Evolutionary conservation across 192 early-diverging fungal species (phyloP).

Genomic region (Mortierella claussenii): DNA sequence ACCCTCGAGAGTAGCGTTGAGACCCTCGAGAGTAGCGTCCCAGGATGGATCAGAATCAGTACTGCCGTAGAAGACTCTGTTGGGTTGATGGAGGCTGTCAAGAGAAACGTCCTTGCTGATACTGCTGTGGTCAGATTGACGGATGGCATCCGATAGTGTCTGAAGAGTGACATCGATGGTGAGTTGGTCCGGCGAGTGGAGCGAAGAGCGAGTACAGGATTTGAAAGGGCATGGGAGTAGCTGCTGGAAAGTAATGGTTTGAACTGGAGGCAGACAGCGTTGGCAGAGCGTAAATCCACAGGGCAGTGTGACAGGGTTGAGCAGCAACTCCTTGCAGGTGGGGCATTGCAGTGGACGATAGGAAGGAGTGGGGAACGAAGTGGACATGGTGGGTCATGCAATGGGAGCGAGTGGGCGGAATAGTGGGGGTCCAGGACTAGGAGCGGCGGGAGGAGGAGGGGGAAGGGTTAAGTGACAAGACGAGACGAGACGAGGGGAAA

Average conservation of each 20-base stretch:
- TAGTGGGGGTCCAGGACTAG: no score
- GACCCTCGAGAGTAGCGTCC: slow-evolving; percentile 33
- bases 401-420: no score
- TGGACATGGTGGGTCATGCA: no score
- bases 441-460: slow-evolving; percentile 8
- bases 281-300: slow-evolving; percentile 59
- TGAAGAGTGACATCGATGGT: slow-evolving; percentile 52
- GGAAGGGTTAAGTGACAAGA: background rate
- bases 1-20: slow-evolving; percentile 32
- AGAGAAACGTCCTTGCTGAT: slow-evolving; percentile 9
- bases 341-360: slow-evolving; percentile 45
- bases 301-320: slow-evolving; percentile 53
- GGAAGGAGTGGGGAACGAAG: slow-evolving; percentile 15
- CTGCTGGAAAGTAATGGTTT: slow-evolving; percentile 38
- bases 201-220: slow-evolving; percentile 14
- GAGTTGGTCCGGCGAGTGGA: slow-evolving; percentile 21
- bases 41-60: slow-evolving; percentile 4
- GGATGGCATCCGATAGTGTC: slow-evolving; percentile 28
- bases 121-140: slow-evolving; percentile 12
- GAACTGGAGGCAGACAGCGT: slow-evolving; percentile 22
- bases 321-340: slow-evolving; percentile 39
- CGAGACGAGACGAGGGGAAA: background rate
- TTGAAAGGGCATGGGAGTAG: slow-evolving; percentile 35
- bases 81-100: slow-evolving; percentile 4
- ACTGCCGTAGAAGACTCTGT: slow-evolving; percentile 13